These are phyloP conservation scores for Fusarium redolens DNA, from an alignment of 2,329 filamentous ascomycete species.

Conservation along the genomic window DNA sequence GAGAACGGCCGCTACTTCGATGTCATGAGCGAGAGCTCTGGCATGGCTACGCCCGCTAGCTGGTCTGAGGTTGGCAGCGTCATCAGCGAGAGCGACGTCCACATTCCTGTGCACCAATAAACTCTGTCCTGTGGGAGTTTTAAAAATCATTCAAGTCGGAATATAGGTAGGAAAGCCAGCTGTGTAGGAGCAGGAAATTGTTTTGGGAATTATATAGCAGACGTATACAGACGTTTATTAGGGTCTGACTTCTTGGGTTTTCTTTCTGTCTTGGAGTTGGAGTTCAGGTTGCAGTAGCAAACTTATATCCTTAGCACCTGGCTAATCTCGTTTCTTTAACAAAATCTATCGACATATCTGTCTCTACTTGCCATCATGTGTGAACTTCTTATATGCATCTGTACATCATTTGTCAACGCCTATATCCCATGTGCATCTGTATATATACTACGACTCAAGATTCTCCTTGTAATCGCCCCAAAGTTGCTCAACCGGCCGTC, in stretches of 20 bases:
- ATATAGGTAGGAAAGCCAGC: neutral
- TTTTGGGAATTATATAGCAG: conserved; percentile 15
- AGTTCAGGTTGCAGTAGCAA: conserved; percentile 30
- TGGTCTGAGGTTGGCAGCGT: conserved; percentile 75
- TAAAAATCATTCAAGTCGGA: neutral
- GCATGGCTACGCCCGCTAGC: conserved; percentile 69
- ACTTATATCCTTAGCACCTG: conserved; percentile 38
- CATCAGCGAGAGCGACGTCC: conserved; percentile 65
- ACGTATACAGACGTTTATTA: neutral
- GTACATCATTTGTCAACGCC: neutral
- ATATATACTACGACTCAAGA: conserved; percentile 29
- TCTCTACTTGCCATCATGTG: neutral
- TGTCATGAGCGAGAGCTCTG: conserved; percentile 69
- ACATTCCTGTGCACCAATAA: conserved; percentile 48
- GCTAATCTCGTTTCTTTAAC: conserved; percentile 25
- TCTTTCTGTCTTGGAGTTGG: conserved; percentile 30
- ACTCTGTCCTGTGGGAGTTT: neutral
- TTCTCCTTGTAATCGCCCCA: conserved; percentile 77
- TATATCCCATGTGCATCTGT: neutral
- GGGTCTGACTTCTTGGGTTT: conserved; percentile 1
- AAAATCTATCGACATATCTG: conserved; percentile 9
- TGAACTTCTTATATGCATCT: conserved; percentile 7
- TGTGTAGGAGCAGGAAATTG: neutral
- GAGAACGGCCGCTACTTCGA: conserved; percentile 60
- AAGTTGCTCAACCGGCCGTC: conserved; percentile 72